Evolutionary conservation across 2,329 filamentous ascomycete species (phyloP).

Genomic region (Diaporthe longicolla): DNA sequence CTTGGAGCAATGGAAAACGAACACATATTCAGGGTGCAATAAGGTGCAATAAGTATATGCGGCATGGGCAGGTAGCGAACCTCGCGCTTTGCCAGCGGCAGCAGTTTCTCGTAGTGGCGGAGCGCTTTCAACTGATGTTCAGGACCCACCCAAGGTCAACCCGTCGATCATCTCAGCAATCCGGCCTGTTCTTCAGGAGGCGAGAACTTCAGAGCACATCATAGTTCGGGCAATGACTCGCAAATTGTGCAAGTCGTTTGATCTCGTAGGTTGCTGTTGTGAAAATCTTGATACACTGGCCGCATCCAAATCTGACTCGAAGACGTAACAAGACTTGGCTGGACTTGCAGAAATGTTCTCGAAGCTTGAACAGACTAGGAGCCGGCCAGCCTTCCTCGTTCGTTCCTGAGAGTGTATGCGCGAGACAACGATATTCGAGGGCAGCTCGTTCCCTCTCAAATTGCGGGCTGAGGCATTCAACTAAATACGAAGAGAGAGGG

Average conservation of each 20-base stretch:
- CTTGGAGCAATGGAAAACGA: constrained; percentile 35
- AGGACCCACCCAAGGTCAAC: constrained; percentile 23
- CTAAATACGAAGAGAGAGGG: background rate
- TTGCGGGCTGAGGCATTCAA: background rate
- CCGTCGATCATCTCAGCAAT: constrained; percentile 17
- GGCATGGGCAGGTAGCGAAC: constrained; percentile 17
- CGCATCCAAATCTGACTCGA: constrained; percentile 31
- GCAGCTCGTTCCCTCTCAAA: background rate
- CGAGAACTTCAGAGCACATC: constrained; percentile 29
- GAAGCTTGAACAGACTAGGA: constrained; percentile 4
- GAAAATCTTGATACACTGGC: constrained; percentile 15
- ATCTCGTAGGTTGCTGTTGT: constrained; percentile 1
- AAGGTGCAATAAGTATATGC: constrained; percentile 10
- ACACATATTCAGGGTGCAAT: constrained; percentile 32
- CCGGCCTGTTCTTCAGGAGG: constrained; percentile 27
- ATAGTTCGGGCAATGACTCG: constrained; percentile 34
- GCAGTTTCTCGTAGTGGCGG: constrained; percentile 2
- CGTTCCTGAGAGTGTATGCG: background rate
- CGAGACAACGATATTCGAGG: background rate
- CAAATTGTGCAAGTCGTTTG: constrained; percentile 14
- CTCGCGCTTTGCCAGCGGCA: constrained; percentile 16
- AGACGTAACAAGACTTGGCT: constrained; percentile 1
- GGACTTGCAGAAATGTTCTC: constrained; percentile 25
- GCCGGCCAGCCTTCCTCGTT: background rate
- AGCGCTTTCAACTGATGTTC: constrained; percentile 23